Base-by-base conservation (phyloP, 2,329 filamentous ascomycete genomes). In the Neurospora crassa region DNA sequence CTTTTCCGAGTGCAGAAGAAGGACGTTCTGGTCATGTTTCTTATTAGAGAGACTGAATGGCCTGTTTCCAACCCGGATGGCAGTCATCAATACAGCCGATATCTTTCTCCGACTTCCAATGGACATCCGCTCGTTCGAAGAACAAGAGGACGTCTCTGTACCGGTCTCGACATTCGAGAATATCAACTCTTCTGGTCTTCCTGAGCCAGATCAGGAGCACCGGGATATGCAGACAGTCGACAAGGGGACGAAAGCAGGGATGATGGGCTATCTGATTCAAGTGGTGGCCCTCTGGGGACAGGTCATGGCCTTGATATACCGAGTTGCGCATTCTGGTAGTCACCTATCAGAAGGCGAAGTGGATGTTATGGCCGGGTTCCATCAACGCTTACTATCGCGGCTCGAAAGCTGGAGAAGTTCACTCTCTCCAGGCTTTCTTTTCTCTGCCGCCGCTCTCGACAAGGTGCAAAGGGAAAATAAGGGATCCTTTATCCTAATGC, bases 21-120 rank as follows among this genome's bases (percentile, higher is more conserved):
- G 91, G 71, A 92, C 90, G 0, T 90, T 92, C 76, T 94, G 91
- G 91, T 87, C 89, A 40, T 86, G 88, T 69, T 92, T 90, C 75
- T 81, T 92, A 75, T 85, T 92, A 78, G 91, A 93, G 80, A 86
- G 90, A 68, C 87, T 90, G 72, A 89, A 87, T 68, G 86, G 86
- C 16, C 85, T 89, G 72, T 89, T 85, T 69, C 84, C 85, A 1
- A 82, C 84, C 2, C 83, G 85, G 1, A 79, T 84, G 7, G 87
- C 84, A 68, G 85, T 87, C 73, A 84, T 92, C 72, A 86, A 88
- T 68, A 82, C 87, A 5, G 86, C 91, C 73, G 88, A 92, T 72
- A 86, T 91, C 59, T 90, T 91, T 76, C 82, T 92, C 14, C 87
- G 88, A 69, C 83, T 93, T 5, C 91, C 91, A 3, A 88, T 87